phyloP scores from a whole-genome alignment of 1,284 basidiomycete genomes.

The Rhodotorula mucilaginosa region DNA sequence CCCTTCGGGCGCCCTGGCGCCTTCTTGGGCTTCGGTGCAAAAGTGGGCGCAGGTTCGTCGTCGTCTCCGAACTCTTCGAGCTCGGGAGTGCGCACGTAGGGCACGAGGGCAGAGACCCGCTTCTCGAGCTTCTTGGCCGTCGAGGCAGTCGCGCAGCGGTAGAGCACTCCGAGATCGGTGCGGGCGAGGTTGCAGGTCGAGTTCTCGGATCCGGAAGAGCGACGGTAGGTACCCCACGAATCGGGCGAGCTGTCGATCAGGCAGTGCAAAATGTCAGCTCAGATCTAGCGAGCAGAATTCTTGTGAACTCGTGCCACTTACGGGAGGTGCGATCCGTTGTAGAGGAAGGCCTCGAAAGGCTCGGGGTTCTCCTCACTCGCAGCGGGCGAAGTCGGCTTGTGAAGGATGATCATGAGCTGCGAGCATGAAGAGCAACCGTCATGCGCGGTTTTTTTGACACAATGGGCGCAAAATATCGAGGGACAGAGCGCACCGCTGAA shows the following conservation, averaged over 20 bases:
- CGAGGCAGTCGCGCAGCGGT: conserved; percentile 1
- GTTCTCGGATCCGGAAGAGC: not conserved
- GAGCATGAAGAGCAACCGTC: not conserved
- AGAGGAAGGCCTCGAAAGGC: conserved; percentile 14
- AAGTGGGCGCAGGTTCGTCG: conserved; percentile 1
- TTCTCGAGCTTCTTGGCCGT: not conserved
- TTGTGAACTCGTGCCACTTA: not conserved
- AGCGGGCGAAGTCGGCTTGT: not conserved
- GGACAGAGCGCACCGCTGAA: not conserved
- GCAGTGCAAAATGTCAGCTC: no score
- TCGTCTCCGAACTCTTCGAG: not conserved
- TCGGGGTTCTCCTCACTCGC: not conserved
- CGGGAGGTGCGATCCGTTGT: conserved; percentile 13
- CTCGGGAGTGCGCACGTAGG: conserved; percentile 5
- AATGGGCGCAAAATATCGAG: not conserved
- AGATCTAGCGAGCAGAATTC: not conserved
- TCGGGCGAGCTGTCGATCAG: not conserved
- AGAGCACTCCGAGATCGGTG: conserved; percentile 6
- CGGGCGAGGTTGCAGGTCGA: not conserved
- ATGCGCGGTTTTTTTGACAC: no score
- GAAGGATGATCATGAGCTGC: conserved; percentile 9
- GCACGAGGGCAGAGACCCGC: not conserved
- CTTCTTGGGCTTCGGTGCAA: not conserved
- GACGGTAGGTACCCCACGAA: not conserved
- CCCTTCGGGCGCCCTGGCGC: not conserved